Conservation (phyloP, 129 eudicot genomes). For the Smallanthus sonchifolius region DNA sequence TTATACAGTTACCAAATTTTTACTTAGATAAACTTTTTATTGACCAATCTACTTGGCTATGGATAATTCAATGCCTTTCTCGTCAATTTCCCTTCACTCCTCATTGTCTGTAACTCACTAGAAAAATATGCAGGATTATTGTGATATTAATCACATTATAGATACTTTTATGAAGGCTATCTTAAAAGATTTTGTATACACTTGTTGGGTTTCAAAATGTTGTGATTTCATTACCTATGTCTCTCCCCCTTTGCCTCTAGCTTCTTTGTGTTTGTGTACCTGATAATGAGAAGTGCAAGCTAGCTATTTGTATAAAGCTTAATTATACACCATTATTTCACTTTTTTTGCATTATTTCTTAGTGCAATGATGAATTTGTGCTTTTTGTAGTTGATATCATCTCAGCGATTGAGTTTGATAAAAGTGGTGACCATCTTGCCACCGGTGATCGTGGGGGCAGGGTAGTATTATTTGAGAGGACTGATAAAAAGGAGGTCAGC, state of each 20-base stretch:
- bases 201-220: neutral
- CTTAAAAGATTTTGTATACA: neutral
- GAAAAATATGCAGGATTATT: neutral
- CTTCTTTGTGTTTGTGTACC: neutral
- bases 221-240: neutral
- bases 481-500: too few relatives aligned
- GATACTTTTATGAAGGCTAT: neutral
- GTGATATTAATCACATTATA: constrained; percentile 1
- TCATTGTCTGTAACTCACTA: neutral
- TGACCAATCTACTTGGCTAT: neutral
- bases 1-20: neutral
- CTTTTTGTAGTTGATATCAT: constrained; percentile 76
- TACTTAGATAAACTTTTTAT: neutral
- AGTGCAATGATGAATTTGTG: constrained; percentile 13
- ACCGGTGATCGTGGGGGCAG: constrained; percentile 99
- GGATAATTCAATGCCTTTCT: neutral
- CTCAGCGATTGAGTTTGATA: constrained; percentile 97
- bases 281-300: neutral
- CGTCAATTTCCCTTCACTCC: neutral
- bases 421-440: constrained; percentile 98
- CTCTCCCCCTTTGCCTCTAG: neutral
- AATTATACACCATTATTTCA: neutral
- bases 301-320: constrained; percentile 1
- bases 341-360: constrained; percentile 14
- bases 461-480: constrained; percentile 94